Conservation (phyloP, 1,284 basidiomycete species). For the Boletus hoseneyae region DNA sequence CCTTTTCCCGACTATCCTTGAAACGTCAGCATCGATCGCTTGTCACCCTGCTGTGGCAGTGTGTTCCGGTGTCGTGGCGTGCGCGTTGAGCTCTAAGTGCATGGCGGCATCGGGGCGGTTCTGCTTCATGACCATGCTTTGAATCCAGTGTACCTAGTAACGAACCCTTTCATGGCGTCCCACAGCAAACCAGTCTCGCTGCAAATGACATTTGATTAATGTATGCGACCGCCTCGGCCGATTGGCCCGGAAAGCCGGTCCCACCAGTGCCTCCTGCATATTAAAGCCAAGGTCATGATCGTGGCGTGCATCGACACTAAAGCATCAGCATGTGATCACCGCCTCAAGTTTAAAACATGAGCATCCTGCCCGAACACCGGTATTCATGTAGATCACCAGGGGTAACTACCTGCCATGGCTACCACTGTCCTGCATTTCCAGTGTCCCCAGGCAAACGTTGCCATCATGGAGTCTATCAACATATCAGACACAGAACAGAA, state of each 20-base stretch:
- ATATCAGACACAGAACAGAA: too few species aligned
- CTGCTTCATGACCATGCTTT: background rate
- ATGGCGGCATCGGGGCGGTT: too few species aligned
- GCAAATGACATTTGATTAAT: background rate
- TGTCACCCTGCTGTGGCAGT: background rate
- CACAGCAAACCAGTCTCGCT: background rate
- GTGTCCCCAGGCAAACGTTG: background rate
- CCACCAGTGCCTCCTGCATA: background rate
- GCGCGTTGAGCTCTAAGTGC: background rate
- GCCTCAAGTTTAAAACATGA: background rate
- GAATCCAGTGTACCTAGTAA: background rate
- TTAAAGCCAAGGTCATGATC: background rate
- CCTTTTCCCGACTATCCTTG: conserved; percentile 16
- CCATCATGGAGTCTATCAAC: background rate
- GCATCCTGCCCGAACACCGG: background rate
- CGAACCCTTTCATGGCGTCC: background rate
- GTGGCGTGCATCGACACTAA: background rate
- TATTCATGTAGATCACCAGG: background rate
- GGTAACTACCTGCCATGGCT: background rate
- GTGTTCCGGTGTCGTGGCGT: background rate
- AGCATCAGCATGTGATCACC: background rate
- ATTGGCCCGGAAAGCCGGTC: background rate
- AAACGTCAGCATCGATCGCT: conserved; percentile 8
- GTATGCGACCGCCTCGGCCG: background rate
- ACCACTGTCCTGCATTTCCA: background rate